Percentiles rank a stretch among this genome's conserved stretches.
phyloP scores from a whole-genome alignment of 345 rosid genomes.

The Melastoma malabathricum region DNA sequence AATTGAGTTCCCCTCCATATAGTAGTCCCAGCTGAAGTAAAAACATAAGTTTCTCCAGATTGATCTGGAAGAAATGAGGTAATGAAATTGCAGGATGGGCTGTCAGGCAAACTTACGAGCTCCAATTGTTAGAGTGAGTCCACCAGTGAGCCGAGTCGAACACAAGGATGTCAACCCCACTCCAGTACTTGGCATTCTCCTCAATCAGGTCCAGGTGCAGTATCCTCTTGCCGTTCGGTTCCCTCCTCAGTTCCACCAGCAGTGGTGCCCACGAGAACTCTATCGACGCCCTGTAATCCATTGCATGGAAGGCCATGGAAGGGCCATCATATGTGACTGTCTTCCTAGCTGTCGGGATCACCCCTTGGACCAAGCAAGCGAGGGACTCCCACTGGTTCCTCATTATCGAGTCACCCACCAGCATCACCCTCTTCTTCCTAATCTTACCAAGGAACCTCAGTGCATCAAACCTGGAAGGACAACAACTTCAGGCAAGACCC shows the following conservation, averaged over 20 bases:
- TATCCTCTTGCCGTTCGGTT: conserved; percentile 38
- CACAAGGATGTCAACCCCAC: conserved; percentile 69
- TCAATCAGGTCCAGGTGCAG: conserved; percentile 80
- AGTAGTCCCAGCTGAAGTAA: conserved; percentile 57
- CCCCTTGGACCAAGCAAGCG: conserved; percentile 83
- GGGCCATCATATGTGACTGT: conserved; percentile 58
- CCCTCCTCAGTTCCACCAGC: conserved; percentile 71
- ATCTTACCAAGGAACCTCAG: conserved; percentile 63
- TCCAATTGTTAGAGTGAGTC: conserved; percentile 73
- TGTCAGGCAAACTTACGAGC: conserved; percentile 31
- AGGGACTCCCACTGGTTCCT: conserved; percentile 99
- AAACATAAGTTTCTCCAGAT: background rate
- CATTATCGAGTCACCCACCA: conserved; percentile 93
- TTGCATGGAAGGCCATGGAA: conserved; percentile 78
- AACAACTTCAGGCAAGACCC: background rate
- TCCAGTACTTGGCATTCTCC: conserved; percentile 86
- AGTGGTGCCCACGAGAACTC: conserved; percentile 93
- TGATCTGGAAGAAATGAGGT: background rate
- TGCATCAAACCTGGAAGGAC: conserved; percentile 57
- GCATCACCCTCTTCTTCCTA: conserved; percentile 75
- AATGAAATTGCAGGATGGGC: background rate
- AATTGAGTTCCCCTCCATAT: conserved; percentile 39
- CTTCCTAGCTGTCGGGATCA: conserved; percentile 57
- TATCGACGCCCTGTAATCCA: conserved; percentile 68
- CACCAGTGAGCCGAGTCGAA: conserved; percentile 99